Evolutionary conservation across 768 basidiomycete species (phyloP).

Genomic region (Lactifluus subvellereus): DNA sequence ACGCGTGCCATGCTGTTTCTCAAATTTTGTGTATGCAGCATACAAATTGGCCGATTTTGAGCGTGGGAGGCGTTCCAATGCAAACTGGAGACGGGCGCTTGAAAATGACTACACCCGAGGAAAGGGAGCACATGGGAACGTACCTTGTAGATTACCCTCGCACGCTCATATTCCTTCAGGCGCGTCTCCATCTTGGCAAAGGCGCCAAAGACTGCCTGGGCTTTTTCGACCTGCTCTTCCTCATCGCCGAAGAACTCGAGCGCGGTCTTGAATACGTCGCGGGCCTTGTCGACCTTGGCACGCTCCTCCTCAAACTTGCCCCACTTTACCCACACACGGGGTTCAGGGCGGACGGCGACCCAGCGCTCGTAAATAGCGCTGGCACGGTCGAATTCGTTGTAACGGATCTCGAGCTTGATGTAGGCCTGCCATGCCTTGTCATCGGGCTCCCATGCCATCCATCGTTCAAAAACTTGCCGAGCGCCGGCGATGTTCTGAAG

Average conservation of each 20-base stretch:
- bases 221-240: slow-evolving; percentile 62
- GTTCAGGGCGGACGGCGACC: slow-evolving; percentile 66
- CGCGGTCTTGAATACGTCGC: slow-evolving; percentile 62
- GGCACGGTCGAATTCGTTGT: slow-evolving; percentile 85
- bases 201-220: slow-evolving; percentile 86
- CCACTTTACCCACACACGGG: slow-evolving; percentile 62
- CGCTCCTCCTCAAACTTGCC: slow-evolving; percentile 61
- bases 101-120: neutral
- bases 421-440: slow-evolving; percentile 99
- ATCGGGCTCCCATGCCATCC: slow-evolving; percentile 99
- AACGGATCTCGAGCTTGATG: slow-evolving; percentile 95
- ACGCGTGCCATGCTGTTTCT: slow-evolving; percentile 94
- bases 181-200: slow-evolving; percentile 98
- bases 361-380: slow-evolving; percentile 91
- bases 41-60: slow-evolving; percentile 88
- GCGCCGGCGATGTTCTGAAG: slow-evolving; percentile 95
- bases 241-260: slow-evolving; percentile 60
- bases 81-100: slow-evolving; percentile 56
- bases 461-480: slow-evolving; percentile 95
- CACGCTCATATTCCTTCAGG: slow-evolving; percentile 93
- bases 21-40: slow-evolving; percentile 92
- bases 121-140: slow-evolving; percentile 24
- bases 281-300: slow-evolving; percentile 53
- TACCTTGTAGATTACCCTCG: slow-evolving; percentile 95
- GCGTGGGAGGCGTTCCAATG: slow-evolving; percentile 85